phyloP scores from a whole-genome alignment of 129 eudicot genomes.

The Chrysanthemum seticuspe region DNA sequence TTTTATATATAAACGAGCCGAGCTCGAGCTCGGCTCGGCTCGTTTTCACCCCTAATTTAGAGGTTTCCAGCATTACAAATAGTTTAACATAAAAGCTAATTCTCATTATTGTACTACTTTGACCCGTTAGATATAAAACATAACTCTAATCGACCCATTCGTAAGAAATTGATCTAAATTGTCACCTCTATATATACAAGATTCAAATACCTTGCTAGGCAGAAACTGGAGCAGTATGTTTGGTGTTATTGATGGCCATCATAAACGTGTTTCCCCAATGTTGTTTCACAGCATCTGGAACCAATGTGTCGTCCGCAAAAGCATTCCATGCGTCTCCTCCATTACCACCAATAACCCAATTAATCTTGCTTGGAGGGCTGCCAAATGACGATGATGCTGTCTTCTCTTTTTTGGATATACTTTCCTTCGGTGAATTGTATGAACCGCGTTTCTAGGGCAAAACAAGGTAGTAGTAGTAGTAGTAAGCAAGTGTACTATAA shows the following conservation, averaged over 20 bases:
- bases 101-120: not conserved
- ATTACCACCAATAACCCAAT: constrained; percentile 72
- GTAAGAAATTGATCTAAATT: not conserved
- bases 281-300: constrained; percentile 67
- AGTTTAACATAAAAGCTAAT: too few species aligned
- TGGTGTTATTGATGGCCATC: constrained; percentile 41
- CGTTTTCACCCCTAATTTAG: too few species aligned
- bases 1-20: too few species aligned
- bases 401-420: constrained; percentile 27
- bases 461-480: constrained; percentile 7
- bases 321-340: constrained; percentile 76
- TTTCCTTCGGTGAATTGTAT: constrained; percentile 47
- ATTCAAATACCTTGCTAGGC: constrained; percentile 35
- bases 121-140: not conserved
- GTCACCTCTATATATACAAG: not conserved
- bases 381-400: constrained; percentile 25
- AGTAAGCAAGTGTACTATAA: constrained; percentile 1
- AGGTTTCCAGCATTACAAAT: too few species aligned
- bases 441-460: constrained; percentile 44
- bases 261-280: constrained; percentile 72
- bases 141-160: not conserved
- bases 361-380: constrained; percentile 58
- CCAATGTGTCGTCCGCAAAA: constrained; percentile 43
- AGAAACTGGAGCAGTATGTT: constrained; percentile 22
- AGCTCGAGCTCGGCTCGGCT: too few species aligned